Evolutionary conservation across 768 basidiomycete species (phyloP), one percentile per base, ranked within the genome.

Genomic region (Psilocybe sp.): DNA sequence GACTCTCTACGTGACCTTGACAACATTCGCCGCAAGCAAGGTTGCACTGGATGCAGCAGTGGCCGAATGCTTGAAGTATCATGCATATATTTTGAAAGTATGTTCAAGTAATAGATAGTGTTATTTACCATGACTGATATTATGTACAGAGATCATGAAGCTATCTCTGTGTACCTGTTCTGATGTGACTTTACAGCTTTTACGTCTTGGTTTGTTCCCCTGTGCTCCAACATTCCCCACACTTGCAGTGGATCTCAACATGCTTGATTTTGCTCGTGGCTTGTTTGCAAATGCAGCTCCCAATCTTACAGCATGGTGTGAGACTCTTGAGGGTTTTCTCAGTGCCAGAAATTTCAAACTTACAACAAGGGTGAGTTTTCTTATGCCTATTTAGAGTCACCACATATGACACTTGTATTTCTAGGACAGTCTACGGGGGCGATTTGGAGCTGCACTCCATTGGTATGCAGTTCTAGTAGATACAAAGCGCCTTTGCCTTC

Each of bases 201-300:
- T 51, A 0, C 23, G 20, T 11, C 16, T 5, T 14, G 50, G 50
- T 1, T 45, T 51, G 2, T 51, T 51, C 42, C 50, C 50, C 15
- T 51, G 50, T 51, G 50, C 64, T 5, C 69, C 69, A 0, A 14
- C 59, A 3, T 46, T 40, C 0, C 70, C 70, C 6, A 59, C 62
- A 9, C 51, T 72, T 3, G 69, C 65, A 11, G 61, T 72, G 1
- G 64, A 69, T 44, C 28, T 71, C 14, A 51, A 51, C 33, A 53
- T 70, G 23, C 47, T 71, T 9, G 57, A 64, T 31, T 67, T 71
- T 47, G 61, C 62, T 0, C 23, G 39, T 31, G 35, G 52, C 7
- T 51, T 70, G 0, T 70, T 66, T 50, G 39, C 66, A 40, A 57
- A 53, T 40, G 60, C 61, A 1, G 67, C 50, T 23, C 50, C 46